Conservation (phyloP, 768 basidiomycete genomes). For the Leccinum subtestaceum region DNA sequence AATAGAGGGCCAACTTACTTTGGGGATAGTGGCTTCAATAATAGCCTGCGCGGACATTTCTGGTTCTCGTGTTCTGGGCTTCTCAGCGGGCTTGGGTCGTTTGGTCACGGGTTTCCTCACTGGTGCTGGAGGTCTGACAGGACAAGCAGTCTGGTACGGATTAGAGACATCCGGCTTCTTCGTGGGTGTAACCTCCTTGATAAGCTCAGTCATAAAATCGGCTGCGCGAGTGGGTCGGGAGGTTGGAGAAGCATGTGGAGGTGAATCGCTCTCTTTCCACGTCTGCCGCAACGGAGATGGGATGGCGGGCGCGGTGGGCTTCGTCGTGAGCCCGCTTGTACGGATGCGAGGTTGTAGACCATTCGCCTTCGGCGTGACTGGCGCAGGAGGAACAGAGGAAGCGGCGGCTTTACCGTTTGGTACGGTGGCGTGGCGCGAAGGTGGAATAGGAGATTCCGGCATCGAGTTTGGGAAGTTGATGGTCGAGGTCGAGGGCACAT, state of each 20-base stretch:
- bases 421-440: constrained; percentile 24
- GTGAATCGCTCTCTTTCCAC: constrained; percentile 52
- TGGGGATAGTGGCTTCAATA: constrained; percentile 76
- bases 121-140: constrained; percentile 51
- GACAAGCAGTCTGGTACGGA: constrained; percentile 74
- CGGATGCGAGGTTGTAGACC: constrained; percentile 37
- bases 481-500: constrained; percentile 28
- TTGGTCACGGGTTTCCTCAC: constrained; percentile 40
- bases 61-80: constrained; percentile 28
- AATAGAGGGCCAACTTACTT: constrained; percentile 40
- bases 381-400: constrained; percentile 20
- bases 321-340: constrained; percentile 37
- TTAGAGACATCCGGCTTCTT: constrained; percentile 69
- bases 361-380: constrained; percentile 29
- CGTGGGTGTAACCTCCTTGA: constrained; percentile 66
- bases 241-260: constrained; percentile 32
- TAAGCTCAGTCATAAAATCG: constrained; percentile 63
- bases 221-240: constrained; percentile 60
- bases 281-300: constrained; percentile 77
- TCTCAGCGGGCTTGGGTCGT: constrained; percentile 40
- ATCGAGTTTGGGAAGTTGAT: constrained; percentile 21
- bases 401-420: constrained; percentile 25
- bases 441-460: constrained; percentile 34
- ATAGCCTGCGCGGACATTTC: constrained; percentile 59
- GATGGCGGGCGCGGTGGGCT: constrained; percentile 58